Conservation (phyloP, 2,329 filamentous ascomycete species). For the Sclerotiophoma versabilis region DNA sequence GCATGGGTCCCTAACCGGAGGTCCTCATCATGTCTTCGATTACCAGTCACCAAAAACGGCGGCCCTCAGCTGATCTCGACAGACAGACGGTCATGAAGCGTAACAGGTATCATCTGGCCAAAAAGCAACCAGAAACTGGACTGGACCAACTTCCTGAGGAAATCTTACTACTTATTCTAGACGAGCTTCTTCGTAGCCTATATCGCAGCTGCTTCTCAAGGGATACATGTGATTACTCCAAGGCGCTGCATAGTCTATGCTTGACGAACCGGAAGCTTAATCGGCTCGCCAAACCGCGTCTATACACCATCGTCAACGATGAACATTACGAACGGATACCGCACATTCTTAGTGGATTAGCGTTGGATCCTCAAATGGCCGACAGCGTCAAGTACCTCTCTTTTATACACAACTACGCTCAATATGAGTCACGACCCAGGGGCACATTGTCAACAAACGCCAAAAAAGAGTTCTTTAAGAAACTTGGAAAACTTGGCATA, state of each 20-base stretch:
- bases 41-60: neutral
- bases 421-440: neutral
- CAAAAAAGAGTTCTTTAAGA: neutral
- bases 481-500: constrained; percentile 9
- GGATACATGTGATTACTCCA: neutral
- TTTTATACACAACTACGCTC: too few relatives aligned
- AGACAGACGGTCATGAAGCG: neutral
- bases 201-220: neutral
- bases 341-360: neutral
- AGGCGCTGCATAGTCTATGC: constrained; percentile 4
- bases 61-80: neutral
- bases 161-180: neutral
- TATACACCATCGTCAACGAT: constrained; percentile 1
- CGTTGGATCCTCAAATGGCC: neutral
- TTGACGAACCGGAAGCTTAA: constrained; percentile 10
- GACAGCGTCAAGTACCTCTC: neutral
- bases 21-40: too few relatives aligned
- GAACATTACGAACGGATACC: neutral
- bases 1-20: too few relatives aligned
- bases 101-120: too few relatives aligned
- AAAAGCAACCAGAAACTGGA: neutral
- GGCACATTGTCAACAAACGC: neutral
- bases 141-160: neutral
- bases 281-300: constrained; percentile 2
- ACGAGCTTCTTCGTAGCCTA: neutral